These are phyloP conservation scores for Gossypium lobatum DNA, from an alignment of 441 rosid species.

Conservation along the genomic window DNA sequence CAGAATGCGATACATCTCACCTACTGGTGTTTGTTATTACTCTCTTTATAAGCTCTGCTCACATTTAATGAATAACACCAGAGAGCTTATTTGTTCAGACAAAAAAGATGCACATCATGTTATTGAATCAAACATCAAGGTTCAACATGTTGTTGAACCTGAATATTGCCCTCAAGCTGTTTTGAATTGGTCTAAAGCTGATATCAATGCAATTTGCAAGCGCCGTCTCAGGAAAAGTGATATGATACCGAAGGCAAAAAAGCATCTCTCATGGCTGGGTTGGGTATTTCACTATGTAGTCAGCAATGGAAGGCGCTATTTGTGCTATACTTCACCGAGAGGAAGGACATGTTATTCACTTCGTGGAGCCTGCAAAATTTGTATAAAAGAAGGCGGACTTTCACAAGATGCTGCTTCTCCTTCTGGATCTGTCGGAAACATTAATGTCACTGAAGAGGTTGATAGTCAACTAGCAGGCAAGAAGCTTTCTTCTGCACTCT, in stretches of 20 bases:
- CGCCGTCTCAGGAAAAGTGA: not conserved
- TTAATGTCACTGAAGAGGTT: slow-evolving; percentile 6
- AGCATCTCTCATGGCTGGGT: slow-evolving; percentile 48
- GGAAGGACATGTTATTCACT: slow-evolving; percentile 40
- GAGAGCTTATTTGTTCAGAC: slow-evolving; percentile 3
- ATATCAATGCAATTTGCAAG: slow-evolving; percentile 10
- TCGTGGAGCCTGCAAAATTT: slow-evolving; percentile 34
- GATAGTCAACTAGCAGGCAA: slow-evolving; percentile 5
- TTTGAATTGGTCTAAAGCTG: slow-evolving; percentile 30
- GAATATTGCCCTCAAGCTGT: slow-evolving; percentile 44
- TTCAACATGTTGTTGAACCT: slow-evolving; percentile 21
- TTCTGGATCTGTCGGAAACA: slow-evolving; percentile 1
- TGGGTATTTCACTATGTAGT: slow-evolving; percentile 28
- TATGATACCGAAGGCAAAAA: slow-evolving; percentile 32
- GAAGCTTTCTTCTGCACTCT: slow-evolving; percentile 11
- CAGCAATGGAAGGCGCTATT: slow-evolving; percentile 15
- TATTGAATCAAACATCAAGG: slow-evolving; percentile 21
- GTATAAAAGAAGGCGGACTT: slow-evolving; percentile 14
- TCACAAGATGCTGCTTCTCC: slow-evolving; percentile 11
- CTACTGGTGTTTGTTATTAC: slow-evolving; percentile 39
- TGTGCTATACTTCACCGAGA: slow-evolving; percentile 31
- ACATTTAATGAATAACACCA: slow-evolving; percentile 20
- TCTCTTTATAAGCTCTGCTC: slow-evolving; percentile 54
- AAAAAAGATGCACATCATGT: slow-evolving; percentile 17
- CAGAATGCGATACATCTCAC: slow-evolving; percentile 58